These are phyloP conservation scores for Penicillium sp. DNA, from an alignment of 2,329 filamentous ascomycete genomes.

Conservation along the genomic window DNA sequence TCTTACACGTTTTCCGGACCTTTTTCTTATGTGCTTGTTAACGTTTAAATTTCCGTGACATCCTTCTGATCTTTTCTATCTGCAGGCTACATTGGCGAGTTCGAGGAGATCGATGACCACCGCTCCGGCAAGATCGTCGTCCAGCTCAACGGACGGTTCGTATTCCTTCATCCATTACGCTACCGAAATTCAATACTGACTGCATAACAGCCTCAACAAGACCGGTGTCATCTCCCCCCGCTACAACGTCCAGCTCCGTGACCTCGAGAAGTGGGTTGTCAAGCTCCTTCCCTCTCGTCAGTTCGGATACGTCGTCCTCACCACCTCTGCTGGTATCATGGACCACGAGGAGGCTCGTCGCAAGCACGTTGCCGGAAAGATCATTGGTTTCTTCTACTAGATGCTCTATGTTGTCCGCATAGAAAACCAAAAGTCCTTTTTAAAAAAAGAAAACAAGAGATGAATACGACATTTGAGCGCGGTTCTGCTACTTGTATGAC, in stretches of 20 bases:
- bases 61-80: conserved; percentile 48
- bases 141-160: conserved; percentile 89
- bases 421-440: neutral
- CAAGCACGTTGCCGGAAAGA: conserved; percentile 99
- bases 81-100: conserved; percentile 96
- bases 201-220: conserved; percentile 73
- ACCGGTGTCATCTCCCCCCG: conserved; percentile 98
- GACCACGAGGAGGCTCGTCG: conserved; percentile 99
- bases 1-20: conserved; percentile 93
- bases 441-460: conserved; percentile 26
- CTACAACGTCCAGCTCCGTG: conserved; percentile 97
- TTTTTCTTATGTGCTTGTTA: conserved; percentile 63
- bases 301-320: conserved; percentile 99
- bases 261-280: conserved; percentile 99
- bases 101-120: conserved; percentile 99
- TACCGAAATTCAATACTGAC: conserved; percentile 18
- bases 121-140: conserved; percentile 99
- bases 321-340: conserved; percentile 99
- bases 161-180: conserved; percentile 1
- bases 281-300: conserved; percentile 99
- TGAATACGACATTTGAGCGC: conserved; percentile 15
- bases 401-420: neutral
- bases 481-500: conserved; percentile 20
- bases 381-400: conserved; percentile 99
- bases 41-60: conserved; percentile 97